Percentiles rank a stretch among this genome's conserved stretches.
Conservation (phyloP, 305 asterid species). For the Ajuga reptans region DNA sequence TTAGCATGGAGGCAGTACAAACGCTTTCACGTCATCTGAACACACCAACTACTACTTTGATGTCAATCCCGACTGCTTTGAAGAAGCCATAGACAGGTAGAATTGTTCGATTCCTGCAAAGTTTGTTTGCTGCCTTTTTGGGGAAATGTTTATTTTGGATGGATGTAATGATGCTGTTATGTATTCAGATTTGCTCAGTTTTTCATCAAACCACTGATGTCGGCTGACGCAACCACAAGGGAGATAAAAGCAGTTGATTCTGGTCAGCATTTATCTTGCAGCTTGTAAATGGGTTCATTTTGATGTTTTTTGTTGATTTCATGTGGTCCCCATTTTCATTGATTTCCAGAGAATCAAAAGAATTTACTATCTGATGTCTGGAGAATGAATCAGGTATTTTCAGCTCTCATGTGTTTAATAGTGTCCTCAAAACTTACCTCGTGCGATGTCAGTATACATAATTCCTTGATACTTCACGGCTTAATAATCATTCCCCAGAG, state of each 20-base stretch:
- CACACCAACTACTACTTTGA: constrained; percentile 82
- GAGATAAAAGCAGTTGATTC: constrained; percentile 97
- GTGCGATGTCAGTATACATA: not conserved
- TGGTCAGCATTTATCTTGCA: constrained; percentile 42
- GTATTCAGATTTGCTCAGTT: constrained; percentile 77
- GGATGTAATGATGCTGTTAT: constrained; percentile 19
- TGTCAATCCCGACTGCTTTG: constrained; percentile 74
- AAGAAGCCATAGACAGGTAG: constrained; percentile 93
- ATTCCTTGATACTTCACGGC: not conserved
- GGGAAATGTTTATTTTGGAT: constrained; percentile 5
- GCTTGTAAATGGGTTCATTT: constrained; percentile 6
- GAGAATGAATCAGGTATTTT: constrained; percentile 90
- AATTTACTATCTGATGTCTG: constrained; percentile 82
- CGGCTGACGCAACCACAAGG: constrained; percentile 88
- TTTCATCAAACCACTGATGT: constrained; percentile 90
- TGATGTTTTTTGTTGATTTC: constrained; percentile 1
- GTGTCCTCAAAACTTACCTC: not conserved
- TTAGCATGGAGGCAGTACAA: constrained; percentile 92
- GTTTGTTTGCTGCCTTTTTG: not conserved
- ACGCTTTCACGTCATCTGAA: constrained; percentile 84
- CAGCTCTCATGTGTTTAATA: not conserved
- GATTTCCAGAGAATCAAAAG: constrained; percentile 68
- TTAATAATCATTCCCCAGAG: not conserved
- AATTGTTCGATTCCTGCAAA: constrained; percentile 14
- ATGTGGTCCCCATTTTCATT: not conserved